Conservation (phyloP, 1,284 basidiomycete genomes). For the Wolfiporia cocos region DNA sequence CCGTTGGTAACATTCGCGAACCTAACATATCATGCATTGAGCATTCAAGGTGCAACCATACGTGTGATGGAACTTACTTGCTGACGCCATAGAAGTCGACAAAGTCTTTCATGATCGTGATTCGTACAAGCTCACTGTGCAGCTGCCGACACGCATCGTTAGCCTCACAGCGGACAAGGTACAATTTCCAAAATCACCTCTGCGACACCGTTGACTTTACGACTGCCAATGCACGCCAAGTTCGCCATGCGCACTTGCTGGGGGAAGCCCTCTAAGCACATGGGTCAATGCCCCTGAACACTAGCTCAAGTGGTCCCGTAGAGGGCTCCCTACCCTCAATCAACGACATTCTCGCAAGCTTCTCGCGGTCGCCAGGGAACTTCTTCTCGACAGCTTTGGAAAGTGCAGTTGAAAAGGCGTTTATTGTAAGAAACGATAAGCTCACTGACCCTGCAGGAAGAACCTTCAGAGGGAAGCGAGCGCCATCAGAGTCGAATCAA, state of each 20-base stretch:
- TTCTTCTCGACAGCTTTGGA: slow-evolving; percentile 74
- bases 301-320: neutral
- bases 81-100: slow-evolving; percentile 77
- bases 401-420: slow-evolving; percentile 14
- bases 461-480: slow-evolving; percentile 38
- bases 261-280: slow-evolving; percentile 65
- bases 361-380: slow-evolving; percentile 82
- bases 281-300: slow-evolving; percentile 1
- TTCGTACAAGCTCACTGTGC: slow-evolving; percentile 68
- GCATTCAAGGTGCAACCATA: too few relatives aligned
- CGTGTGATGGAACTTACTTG: slow-evolving; percentile 65
- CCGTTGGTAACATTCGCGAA: slow-evolving; percentile 85
- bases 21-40: slow-evolving; percentile 30
- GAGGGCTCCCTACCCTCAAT: slow-evolving; percentile 63
- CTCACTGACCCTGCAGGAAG: slow-evolving; percentile 52
- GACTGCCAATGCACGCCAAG: slow-evolving; percentile 74
- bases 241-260: slow-evolving; percentile 89
- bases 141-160: slow-evolving; percentile 33
- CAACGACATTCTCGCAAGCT: slow-evolving; percentile 79
- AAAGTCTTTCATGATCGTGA: slow-evolving; percentile 88
- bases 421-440: neutral
- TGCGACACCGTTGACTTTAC: slow-evolving; percentile 94
- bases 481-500: too few relatives aligned
- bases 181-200: slow-evolving; percentile 36
- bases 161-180: neutral